Evolutionary conservation across 768 basidiomycete species (phyloP).

Genomic region (Tylopilus felleus): DNA sequence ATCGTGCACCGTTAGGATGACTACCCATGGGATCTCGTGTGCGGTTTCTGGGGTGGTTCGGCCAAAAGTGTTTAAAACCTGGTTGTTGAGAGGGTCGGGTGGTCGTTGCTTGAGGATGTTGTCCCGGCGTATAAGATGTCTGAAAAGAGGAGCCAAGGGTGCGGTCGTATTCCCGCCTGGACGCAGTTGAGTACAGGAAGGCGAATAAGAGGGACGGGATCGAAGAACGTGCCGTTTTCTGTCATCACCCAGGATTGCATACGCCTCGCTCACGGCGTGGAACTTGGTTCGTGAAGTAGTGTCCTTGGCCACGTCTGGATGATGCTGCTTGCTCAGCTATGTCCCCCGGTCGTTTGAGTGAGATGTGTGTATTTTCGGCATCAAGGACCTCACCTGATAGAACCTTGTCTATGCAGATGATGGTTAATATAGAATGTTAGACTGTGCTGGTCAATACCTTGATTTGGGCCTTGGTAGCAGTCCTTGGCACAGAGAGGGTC

Average conservation of each 20-base stretch:
- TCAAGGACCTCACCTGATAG: constrained; percentile 22
- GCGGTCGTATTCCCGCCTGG: constrained; percentile 35
- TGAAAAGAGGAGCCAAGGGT: constrained; percentile 12
- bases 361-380: background rate
- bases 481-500: constrained; percentile 23
- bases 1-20: constrained; percentile 6
- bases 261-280: constrained; percentile 47
- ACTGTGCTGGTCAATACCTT: constrained; percentile 18
- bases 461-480: constrained; percentile 33
- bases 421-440: background rate
- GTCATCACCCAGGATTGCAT: constrained; percentile 43
- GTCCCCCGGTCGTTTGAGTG: background rate
- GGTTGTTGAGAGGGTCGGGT: constrained; percentile 23
- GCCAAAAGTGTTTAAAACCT: constrained; percentile 28
- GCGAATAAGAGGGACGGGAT: background rate
- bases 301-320: constrained; percentile 44
- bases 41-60: constrained; percentile 22
- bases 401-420: constrained; percentile 22
- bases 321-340: constrained; percentile 47
- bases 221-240: constrained; percentile 36
- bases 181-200: background rate
- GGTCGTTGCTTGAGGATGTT: constrained; percentile 32
- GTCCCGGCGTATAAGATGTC: constrained; percentile 3
- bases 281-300: constrained; percentile 38
- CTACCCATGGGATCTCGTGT: constrained; percentile 11